Conservation (phyloP, 2,329 filamentous ascomycete genomes). For the Sclerotinia borealis region DNA sequence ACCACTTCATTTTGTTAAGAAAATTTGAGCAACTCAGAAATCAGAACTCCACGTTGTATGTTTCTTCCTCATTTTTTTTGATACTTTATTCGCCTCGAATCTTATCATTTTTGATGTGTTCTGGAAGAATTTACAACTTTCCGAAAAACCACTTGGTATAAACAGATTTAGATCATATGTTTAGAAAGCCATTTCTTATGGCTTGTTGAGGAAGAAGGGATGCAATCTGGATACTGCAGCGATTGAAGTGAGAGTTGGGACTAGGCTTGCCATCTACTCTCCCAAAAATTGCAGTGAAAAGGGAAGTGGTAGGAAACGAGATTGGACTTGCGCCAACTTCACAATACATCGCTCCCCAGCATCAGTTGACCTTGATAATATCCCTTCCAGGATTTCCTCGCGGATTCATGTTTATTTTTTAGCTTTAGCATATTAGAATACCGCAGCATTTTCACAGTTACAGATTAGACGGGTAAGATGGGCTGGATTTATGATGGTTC, state of each 20-base stretch:
- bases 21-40: constrained; percentile 40
- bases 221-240: constrained; percentile 62
- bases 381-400: constrained; percentile 59
- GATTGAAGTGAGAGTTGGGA: constrained; percentile 58
- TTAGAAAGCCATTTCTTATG: no score
- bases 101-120: constrained; percentile 67
- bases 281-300: no score
- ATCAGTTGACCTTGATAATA: no score
- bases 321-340: no score
- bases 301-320: no score
- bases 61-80: no score
- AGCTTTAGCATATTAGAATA: constrained; percentile 64
- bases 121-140: constrained; percentile 75
- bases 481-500: constrained; percentile 80
- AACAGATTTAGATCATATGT: constrained; percentile 61
- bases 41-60: constrained; percentile 52
- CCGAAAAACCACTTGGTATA: constrained; percentile 58
- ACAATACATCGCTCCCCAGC: no score
- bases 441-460: constrained; percentile 63
- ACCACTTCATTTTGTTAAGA: not conserved
- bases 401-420: constrained; percentile 44
- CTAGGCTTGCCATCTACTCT: no score
- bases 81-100: constrained; percentile 56
- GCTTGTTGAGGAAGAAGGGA: constrained; percentile 42
- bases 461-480: constrained; percentile 74